Base-by-base conservation (phyloP, 768 basidiomycete genomes). In the Heimioporus sp. region DNA sequence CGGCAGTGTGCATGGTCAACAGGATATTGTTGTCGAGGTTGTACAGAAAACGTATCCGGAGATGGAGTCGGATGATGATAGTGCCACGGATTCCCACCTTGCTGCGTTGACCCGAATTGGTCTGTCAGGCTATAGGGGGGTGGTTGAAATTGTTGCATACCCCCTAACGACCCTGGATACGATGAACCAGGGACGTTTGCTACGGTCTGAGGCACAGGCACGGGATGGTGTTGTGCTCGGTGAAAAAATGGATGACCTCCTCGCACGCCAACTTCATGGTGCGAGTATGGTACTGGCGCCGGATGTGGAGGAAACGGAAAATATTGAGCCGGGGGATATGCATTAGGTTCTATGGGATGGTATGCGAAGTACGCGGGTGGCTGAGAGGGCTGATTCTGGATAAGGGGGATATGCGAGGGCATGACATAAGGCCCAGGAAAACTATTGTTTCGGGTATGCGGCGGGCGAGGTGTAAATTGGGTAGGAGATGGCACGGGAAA, bases 31-130 rank as follows among this genome's bases (percentile, higher is more conserved):
- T 58, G 59, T 21, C 67, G 72, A 54, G 73, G 75, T 17, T 68
- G 56, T 12, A 57, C 57, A n/a, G 48, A 58, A 16, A 66, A 70
- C 47, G 54, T 17, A 34, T 55, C 35, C 55, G 50, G 17, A 56
- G 67, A 30, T 2, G 68, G 21, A 47, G 64, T 55, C 48, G 68
- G 67, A 36, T 73, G 67, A 38, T 73, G 73, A 19, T 79, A 59
- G 54, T 81, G 82, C 74, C 77, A 84, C 80, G 65, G 73, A 62
- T 74, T 77, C 38, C 73, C 67, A 2, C 72, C 63, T 0, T 69
- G 62, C 9, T 70, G 73, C 0, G 72, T 58, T 53, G 75, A 79
- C 12, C 65, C 38, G 56, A 73, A 80, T 51, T 38, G 69, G 56
- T 41, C 65, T 53, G 34, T 67, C 54, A 46, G 67, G 61, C 66